Percentiles rank a stretch among this genome's conserved stretches.
Conservation (phyloP, 306 rosid genomes). For the Gynostemma pentaphyllum region DNA sequence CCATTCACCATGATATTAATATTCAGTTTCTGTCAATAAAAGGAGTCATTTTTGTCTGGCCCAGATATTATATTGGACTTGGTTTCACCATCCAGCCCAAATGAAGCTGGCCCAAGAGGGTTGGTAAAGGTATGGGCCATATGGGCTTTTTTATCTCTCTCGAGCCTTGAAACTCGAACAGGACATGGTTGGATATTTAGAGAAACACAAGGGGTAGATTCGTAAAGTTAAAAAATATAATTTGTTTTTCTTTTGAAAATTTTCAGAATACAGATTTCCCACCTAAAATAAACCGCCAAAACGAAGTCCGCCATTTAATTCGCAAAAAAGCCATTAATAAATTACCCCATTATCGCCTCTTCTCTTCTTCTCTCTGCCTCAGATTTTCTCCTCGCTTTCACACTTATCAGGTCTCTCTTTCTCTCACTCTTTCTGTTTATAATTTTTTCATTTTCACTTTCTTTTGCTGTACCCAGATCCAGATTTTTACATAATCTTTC, state of each 20-base stretch:
- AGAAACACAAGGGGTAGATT: neutral
- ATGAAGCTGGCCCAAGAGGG: no score
- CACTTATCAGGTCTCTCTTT: slow-evolving; percentile 23
- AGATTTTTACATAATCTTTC: neutral
- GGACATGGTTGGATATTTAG: neutral
- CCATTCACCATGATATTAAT: no score
- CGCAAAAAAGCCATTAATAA: neutral
- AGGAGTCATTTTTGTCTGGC: no score
- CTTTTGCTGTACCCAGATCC: neutral
- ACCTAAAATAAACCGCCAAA: slow-evolving; percentile 24
- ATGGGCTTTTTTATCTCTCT: no score
- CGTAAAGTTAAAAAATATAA: slow-evolving; percentile 9
- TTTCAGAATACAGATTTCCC: slow-evolving; percentile 20
- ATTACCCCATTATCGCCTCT: neutral
- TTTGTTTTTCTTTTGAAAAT: no score
- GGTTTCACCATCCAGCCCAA: no score
- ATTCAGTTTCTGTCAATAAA: no score
- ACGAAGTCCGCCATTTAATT: neutral
- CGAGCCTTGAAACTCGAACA: no score
- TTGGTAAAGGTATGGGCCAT: no score
- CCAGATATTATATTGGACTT: no score
- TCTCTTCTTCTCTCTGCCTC: neutral
- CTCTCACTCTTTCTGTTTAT: neutral
- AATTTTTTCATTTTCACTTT: neutral
- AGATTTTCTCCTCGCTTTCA: neutral